Conservation (phyloP, 805 yeast genomes). For the Dipodascus geniculatus region DNA sequence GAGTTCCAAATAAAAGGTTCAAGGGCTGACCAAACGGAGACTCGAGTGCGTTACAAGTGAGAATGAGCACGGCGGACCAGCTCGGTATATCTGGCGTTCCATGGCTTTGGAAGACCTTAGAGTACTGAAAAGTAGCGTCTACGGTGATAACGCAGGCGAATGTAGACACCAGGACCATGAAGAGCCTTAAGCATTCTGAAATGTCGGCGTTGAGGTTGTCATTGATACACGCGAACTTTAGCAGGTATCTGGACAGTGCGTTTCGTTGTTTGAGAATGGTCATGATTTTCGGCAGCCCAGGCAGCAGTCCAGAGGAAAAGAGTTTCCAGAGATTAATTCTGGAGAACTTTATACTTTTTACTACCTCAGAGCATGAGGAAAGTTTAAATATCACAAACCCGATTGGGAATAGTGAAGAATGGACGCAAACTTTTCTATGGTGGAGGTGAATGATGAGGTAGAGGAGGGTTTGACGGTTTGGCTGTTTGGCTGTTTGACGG, state of each 20-base stretch:
- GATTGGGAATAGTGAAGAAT: too few relatives aligned
- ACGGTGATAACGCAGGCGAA: neutral
- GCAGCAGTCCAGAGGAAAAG: neutral
- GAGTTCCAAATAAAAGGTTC: neutral
- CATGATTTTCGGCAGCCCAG: too few relatives aligned
- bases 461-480: too few relatives aligned
- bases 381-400: too few relatives aligned
- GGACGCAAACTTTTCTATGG: too few relatives aligned
- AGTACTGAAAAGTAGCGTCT: neutral
- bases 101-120: neutral
- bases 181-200: neutral
- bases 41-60: neutral
- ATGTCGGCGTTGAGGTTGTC: neutral
- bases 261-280: neutral
- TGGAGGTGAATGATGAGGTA: too few relatives aligned
- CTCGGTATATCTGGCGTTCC: neutral
- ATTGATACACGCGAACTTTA: neutral
- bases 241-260: neutral
- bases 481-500: too few relatives aligned
- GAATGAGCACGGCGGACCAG: neutral
- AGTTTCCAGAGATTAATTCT: too few relatives aligned
- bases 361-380: too few relatives aligned
- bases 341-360: too few relatives aligned
- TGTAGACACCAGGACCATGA: neutral
- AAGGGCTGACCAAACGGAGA: neutral